phyloP scores from a whole-genome alignment of 495 filamentous ascomycete genomes.

The Xylaria grammica region DNA sequence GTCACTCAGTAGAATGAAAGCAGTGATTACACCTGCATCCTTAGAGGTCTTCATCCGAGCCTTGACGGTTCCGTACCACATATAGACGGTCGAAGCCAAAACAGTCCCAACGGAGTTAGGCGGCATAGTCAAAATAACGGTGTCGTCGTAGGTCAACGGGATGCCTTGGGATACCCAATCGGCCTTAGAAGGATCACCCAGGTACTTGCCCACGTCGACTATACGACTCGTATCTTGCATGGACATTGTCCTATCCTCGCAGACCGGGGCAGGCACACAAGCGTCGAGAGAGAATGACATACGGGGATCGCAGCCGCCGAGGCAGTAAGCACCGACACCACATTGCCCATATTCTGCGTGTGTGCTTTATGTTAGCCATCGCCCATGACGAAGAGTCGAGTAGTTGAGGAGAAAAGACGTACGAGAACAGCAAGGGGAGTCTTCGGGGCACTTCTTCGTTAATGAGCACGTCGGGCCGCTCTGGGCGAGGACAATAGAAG shows the following conservation, averaged over 20 bases:
- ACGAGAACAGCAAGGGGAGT: conserved; percentile 92
- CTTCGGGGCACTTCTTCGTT: conserved; percentile 73
- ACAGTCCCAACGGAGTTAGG: conserved; percentile 82
- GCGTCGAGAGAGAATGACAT: conserved; percentile 81
- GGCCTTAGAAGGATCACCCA: conserved; percentile 75
- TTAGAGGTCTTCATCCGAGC: conserved; percentile 85
- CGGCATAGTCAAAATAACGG: conserved; percentile 87
- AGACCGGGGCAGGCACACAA: conserved; percentile 85
- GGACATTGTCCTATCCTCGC: conserved; percentile 72
- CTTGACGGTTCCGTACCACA: conserved; percentile 96
- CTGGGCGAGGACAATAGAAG: conserved; percentile 43
- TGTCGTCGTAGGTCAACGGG: conserved; percentile 63
- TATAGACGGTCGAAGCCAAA: conserved; percentile 82
- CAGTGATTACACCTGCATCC: conserved; percentile 87
- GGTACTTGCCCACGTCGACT: conserved; percentile 73
- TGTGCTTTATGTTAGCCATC: conserved; percentile 17
- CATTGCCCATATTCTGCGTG: conserved; percentile 89
- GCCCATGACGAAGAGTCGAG: conserved; percentile 5
- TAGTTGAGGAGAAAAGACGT: conserved; percentile 47
- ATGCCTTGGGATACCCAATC: conserved; percentile 91
- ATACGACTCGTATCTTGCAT: conserved; percentile 73
- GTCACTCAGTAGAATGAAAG: conserved; percentile 92
- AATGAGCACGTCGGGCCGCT: conserved; percentile 41
- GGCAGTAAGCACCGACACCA: conserved; percentile 90
- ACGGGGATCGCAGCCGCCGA: conserved; percentile 91